phyloP scores from a whole-genome alignment of 2,329 filamentous ascomycete species.

The Ophiosphaerella herpotricha region DNA sequence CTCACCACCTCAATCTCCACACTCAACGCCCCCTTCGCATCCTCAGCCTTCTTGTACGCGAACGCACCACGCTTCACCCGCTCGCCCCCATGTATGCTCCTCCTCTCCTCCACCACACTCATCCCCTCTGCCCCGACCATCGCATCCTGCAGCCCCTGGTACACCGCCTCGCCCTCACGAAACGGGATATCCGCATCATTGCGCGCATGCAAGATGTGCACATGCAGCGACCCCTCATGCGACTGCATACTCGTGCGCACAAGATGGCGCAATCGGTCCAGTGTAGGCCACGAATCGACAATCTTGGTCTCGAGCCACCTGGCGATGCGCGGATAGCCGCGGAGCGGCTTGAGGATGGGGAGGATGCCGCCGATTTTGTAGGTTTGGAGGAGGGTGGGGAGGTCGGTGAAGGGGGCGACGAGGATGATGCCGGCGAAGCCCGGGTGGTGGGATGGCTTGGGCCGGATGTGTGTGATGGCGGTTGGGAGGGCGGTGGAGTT shows the following conservation, averaged over 20 bases:
- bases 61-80: conserved; percentile 42
- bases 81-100: conserved; percentile 38
- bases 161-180: conserved; percentile 59
- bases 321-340: conserved; percentile 67
- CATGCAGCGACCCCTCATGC: conserved; percentile 21
- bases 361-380: conserved; percentile 81
- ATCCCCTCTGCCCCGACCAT: conserved; percentile 38
- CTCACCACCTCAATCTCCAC: conserved; percentile 51
- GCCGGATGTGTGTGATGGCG: conserved; percentile 11
- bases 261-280: conserved; percentile 65
- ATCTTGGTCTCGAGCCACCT: conserved; percentile 65
- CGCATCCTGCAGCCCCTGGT: conserved; percentile 26
- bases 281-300: conserved; percentile 81
- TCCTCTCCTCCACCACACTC: conserved; percentile 28
- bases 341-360: conserved; percentile 77
- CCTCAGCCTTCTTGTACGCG: conserved; percentile 41
- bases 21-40: conserved; percentile 28
- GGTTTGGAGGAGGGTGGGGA: conserved; percentile 73
- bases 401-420: conserved; percentile 76
- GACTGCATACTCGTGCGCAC: conserved; percentile 46
- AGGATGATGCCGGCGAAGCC: conserved; percentile 74
- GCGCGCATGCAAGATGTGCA: conserved; percentile 76
- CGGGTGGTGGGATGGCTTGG: conserved; percentile 28
- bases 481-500: conserved; percentile 22
- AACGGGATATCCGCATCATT: conserved; percentile 85